phyloP scores from a whole-genome alignment of 2,329 filamentous ascomycete genomes.

The Simplicillium sp. region DNA sequence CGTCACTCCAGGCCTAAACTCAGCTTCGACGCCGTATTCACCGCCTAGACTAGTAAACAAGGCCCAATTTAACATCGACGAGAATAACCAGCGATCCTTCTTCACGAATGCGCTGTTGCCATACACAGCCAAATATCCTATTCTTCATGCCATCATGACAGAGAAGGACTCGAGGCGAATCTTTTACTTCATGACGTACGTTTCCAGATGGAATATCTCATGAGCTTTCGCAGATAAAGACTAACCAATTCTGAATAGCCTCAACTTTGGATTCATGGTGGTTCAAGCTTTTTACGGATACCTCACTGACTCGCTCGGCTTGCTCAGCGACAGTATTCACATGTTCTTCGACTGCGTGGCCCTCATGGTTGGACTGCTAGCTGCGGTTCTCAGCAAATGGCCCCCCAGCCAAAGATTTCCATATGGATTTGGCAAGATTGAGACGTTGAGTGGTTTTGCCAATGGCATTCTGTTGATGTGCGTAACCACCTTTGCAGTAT shows the following conservation, averaged over 20 bases:
- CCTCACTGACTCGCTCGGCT: slow-evolving; percentile 80
- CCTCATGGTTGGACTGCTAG: slow-evolving; percentile 79
- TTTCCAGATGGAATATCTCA: slow-evolving; percentile 7
- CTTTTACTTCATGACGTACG: slow-evolving; percentile 91
- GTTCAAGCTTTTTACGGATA: slow-evolving; percentile 93
- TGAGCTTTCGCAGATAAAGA: slow-evolving; percentile 7
- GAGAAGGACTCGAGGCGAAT: slow-evolving; percentile 92
- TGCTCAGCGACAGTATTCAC: slow-evolving; percentile 96
- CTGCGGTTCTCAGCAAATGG: slow-evolving; percentile 95
- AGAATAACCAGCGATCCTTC: slow-evolving; percentile 46
- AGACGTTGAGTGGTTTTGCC: slow-evolving; percentile 90
- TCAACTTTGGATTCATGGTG: slow-evolving; percentile 93
- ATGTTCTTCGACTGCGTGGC: slow-evolving; percentile 99
- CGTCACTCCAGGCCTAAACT: slow-evolving; percentile 22
- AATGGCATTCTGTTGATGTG: slow-evolving; percentile 92
- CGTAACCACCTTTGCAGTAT: slow-evolving; percentile 16
- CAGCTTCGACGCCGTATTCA: slow-evolving; percentile 16
- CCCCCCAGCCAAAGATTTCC: slow-evolving; percentile 81
- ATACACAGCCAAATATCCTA: slow-evolving; percentile 59
- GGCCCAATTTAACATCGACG: slow-evolving; percentile 13
- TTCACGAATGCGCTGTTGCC: slow-evolving; percentile 67
- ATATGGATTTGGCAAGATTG: slow-evolving; percentile 94
- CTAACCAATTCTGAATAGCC: slow-evolving; percentile 34
- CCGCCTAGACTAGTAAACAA: slow-evolving; percentile 11
- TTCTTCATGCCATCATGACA: slow-evolving; percentile 75